Evolutionary conservation across 805 yeast species (phyloP), one percentile per base, ranked within the genome.

Genomic region (Torulaspora quercuum): DNA sequence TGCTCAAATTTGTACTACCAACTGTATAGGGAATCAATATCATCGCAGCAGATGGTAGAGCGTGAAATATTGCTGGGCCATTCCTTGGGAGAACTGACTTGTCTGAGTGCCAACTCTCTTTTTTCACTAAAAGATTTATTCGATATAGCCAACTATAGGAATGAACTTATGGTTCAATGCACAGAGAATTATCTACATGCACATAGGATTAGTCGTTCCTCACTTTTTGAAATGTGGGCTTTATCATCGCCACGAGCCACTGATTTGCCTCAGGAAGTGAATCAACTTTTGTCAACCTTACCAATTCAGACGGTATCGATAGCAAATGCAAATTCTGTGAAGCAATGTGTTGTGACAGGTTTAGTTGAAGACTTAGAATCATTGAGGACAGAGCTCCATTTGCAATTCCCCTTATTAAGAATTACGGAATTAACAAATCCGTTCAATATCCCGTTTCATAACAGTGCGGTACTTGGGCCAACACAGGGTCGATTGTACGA

Each of bases 291-390:
- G 18, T 38, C 42, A 16, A 37, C 45, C 9, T 35, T 48, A 32
- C 51, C 45, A 25, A 43, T 40, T 22, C 41, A 23, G 18, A 47
- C 57, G 4, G 49, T 58, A 1, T 45, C 53, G 5, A 51, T 60
- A 9, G 63, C 63, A 3, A 60, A 60, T 37, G 54, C 55, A 16
- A 60, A 60, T 32, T 50, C 60, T 2, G 41, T 43, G 16, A 54
- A 55, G 37, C 63, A 59, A 34, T 54, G 61, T 36, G 65, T 60
- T 2, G 55, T 59, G 3, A 57, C 63, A 6, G 65, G 63, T 11
- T 37, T 52, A 4, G 47, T 42, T 5, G 52, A 49, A 10, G 62
- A 56, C 27, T 32, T 58, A 15, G 59, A 55, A 22, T 46, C 44
- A 12, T 30, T 54, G 27, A 38, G 56, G 29, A 44, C 47, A 5